Evolutionary conservation across 169 alveolate genomes (phyloP), one percentile per base, ranked within the genome.

Genomic region (Plasmodium reichenowi): DNA sequence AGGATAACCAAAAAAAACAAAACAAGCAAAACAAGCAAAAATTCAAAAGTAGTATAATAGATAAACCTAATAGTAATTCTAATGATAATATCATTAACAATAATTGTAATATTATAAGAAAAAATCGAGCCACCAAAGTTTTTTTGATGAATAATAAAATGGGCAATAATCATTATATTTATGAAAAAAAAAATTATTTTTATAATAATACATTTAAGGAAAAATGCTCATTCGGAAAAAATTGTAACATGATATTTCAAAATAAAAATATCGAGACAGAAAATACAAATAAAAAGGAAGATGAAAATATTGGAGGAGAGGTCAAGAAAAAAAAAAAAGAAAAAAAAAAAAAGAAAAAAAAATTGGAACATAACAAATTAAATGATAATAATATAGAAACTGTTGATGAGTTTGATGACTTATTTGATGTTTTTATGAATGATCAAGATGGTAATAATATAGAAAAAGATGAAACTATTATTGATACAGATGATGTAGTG

Each of bases 391-490:
- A 7, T 38, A 38, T 38, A 7, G 47, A 38, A 6, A 5, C 10
- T 38, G 47, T 5, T 38, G 47, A 5, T 7, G 60, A 83, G 15
- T 67, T 68, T 83, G 85, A 83, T 83, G 91, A 83, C n/a, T 56
- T 83, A 47, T 83, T 83, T 50, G 15, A 67, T 5, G 22, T 54
- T 50, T 22, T 26, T 15, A 8, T 29, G 63, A 15, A 47, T 38
- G 26, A 68, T 83, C 71, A 22, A 20, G 70, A 24, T 9, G 64
- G 15, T n/a, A 24, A 66, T n/a, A 26, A 38, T 56, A 17, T 29
- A 63, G 72, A 26, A 9, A 17, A 54, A 8, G 62, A 38, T n/a
- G 87, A 56, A 22, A n/a, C 26, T 29, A 22, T 22, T 26, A 12
- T 12, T 9, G 88, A 74, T 10, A 24, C 38, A 2, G 38, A 26